Evolutionary conservation across 2,329 filamentous ascomycete genomes (phyloP).

Genomic region (Penicillium aurantiogriseum): DNA sequence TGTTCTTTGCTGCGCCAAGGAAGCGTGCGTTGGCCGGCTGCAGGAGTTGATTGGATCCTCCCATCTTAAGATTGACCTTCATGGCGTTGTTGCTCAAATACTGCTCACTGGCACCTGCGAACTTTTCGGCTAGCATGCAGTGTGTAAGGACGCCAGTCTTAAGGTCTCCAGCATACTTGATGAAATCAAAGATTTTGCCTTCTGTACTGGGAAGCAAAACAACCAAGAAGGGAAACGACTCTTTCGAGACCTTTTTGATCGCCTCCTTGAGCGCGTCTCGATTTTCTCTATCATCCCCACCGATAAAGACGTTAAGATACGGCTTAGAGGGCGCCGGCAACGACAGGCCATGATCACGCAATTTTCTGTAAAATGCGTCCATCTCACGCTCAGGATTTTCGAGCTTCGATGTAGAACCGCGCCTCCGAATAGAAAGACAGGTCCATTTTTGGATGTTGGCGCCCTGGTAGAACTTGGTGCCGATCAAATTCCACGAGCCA

Average conservation of each 20-base stretch:
- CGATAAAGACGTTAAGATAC: background rate
- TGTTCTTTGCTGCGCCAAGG: slow-evolving; percentile 58
- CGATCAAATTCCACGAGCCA: slow-evolving; percentile 21
- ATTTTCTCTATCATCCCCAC: background rate
- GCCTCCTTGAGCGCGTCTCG: background rate
- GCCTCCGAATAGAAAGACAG: slow-evolving; percentile 3
- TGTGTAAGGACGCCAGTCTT: slow-evolving; percentile 64
- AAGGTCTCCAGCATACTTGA: slow-evolving; percentile 67
- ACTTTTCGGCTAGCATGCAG: slow-evolving; percentile 56
- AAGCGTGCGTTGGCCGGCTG: slow-evolving; percentile 52
- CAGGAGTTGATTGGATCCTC: slow-evolving; percentile 69
- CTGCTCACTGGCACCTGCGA: slow-evolving; percentile 39
- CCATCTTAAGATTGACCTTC: slow-evolving; percentile 77
- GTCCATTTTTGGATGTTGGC: slow-evolving; percentile 1
- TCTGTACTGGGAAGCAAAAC: slow-evolving; percentile 53
- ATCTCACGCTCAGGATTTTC: background rate
- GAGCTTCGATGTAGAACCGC: background rate
- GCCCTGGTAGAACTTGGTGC: slow-evolving; percentile 4
- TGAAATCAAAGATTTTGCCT: slow-evolving; percentile 56
- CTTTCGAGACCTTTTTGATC: background rate
- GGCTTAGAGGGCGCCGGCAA: background rate
- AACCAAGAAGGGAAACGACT: slow-evolving; percentile 1
- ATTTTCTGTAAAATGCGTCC: background rate
- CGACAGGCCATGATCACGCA: slow-evolving; percentile 4
- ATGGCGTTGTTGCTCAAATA: slow-evolving; percentile 68